Conservation (phyloP, 495 filamentous ascomycete genomes). For the Penicillium nucicola region DNA sequence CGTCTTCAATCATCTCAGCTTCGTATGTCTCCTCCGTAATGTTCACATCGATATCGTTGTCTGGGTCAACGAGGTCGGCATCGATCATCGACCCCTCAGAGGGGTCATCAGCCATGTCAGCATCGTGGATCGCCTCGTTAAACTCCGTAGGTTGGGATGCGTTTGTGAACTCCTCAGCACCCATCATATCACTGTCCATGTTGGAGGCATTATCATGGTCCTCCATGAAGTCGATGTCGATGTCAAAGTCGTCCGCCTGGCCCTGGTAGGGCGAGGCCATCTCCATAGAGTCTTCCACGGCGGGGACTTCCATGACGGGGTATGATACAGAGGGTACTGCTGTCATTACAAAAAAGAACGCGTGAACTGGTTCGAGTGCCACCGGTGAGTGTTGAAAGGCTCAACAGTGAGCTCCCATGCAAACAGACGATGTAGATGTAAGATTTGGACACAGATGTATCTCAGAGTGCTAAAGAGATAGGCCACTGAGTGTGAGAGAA, state of each 20-base stretch:
- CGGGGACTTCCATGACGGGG: constrained; percentile 41
- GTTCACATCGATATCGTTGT: constrained; percentile 35
- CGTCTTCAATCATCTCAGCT: constrained; percentile 45
- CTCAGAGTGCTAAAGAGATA: too few species aligned
- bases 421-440: neutral
- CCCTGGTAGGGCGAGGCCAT: constrained; percentile 48
- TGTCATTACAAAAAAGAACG: constrained; percentile 34
- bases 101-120: constrained; percentile 50
- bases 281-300: constrained; percentile 51
- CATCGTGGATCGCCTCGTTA: constrained; percentile 35
- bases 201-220: constrained; percentile 47
- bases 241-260: constrained; percentile 66
- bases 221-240: constrained; percentile 67
- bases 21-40: constrained; percentile 35
- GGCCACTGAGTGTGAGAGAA: neutral
- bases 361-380: constrained; percentile 10
- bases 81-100: constrained; percentile 41
- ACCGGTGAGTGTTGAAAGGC: constrained; percentile 17
- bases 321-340: constrained; percentile 30
- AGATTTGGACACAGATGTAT: neutral
- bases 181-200: constrained; percentile 61
- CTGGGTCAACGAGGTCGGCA: constrained; percentile 28
- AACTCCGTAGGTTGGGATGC: constrained; percentile 33
- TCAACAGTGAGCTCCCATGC: constrained; percentile 16
- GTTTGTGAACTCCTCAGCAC: constrained; percentile 46